A percentile compares a stretch with the other conserved stretches of the same genome.
phyloP scores from a whole-genome alignment of 106 monocot species.

The Posidonia australis region DNA sequence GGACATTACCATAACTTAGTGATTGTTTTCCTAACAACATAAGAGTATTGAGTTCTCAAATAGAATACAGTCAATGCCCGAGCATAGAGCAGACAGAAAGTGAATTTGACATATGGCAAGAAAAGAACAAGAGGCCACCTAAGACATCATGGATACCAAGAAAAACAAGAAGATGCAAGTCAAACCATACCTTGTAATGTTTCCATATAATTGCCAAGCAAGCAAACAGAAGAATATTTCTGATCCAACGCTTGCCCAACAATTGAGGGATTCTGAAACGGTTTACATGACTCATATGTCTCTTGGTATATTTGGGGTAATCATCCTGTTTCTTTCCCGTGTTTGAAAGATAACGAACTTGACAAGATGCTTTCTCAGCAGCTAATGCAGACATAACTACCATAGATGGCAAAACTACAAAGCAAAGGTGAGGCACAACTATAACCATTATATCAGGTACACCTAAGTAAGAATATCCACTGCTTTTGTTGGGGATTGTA shows the following conservation, averaged over 20 bases:
- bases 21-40: too few species aligned
- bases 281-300: neutral
- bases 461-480: slow-evolving; percentile 25
- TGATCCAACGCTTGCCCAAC: slow-evolving; percentile 38
- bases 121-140: too few species aligned
- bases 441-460: slow-evolving; percentile 91
- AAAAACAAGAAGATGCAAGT: neutral
- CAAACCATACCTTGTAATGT: slow-evolving; percentile 56
- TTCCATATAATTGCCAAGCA: slow-evolving; percentile 54
- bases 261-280: slow-evolving; percentile 10
- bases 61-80: neutral
- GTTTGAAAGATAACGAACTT: slow-evolving; percentile 32
- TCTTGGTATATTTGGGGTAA: slow-evolving; percentile 15
- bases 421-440: slow-evolving; percentile 73
- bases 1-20: neutral
- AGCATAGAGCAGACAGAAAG: neutral
- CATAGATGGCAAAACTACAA: slow-evolving; percentile 72
- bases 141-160: neutral
- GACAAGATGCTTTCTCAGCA: slow-evolving; percentile 53
- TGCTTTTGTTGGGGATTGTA: slow-evolving; percentile 3
- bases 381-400: slow-evolving; percentile 52
- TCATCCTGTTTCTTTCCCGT: slow-evolving; percentile 80
- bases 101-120: neutral
- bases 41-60: neutral
- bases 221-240: slow-evolving; percentile 54